Base-by-base conservation (phyloP, 805 yeast species). In the Zygosaccharomyces pseudorouxii region DNA sequence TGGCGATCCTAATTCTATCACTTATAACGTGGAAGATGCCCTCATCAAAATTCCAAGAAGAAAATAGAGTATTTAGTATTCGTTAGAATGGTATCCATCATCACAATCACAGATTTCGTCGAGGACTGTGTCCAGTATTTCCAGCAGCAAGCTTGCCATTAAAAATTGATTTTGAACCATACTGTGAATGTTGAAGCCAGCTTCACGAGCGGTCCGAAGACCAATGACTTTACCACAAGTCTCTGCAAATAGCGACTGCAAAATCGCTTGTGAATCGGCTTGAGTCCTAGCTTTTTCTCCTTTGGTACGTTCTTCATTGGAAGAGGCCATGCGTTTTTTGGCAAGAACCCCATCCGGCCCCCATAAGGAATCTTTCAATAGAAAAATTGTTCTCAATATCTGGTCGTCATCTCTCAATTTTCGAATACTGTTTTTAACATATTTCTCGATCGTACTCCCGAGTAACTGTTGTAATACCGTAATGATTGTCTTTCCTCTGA, bases 361-460 rank as follows among this genome's bases (percentile, higher is more conserved):
- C 83, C 84, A 74, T 19, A 75, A 45, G 2, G 57, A 55, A 9
- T 58, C 55, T 22, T 64, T 67, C 2, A 72, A 27, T n/a, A 51
- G 30, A 3, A 54, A 47, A 5, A 80, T 47, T 2, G 71, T 11
- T 9, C 73, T 76, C n/a, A 73, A 65, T 0, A 85, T 60, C 27
- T 71, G 72, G 25, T 75, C 73, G 40, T 66, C 64, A 9, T 69
- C 55, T 44, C 63, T 62, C 8, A 57, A 33, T 30, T 56, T 56
- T 41, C 38, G 39, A n/a, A 67, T 54, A 38, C 51, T 55, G 9
- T 72, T 77, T 36, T 82, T 68, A 4, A 81, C 74, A 46, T 77
- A 79, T 60, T 80, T 82, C 60, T 90, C 97, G 45, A 90, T 83
- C 0, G 97, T 85, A 2, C 92, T 86, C 0, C 97, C 97, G 33